A percentile compares a stretch with the other conserved stretches of the same genome.
phyloP scores from a whole-genome alignment of 2,329 filamentous ascomycete species.

The Penicillium sp. region DNA sequence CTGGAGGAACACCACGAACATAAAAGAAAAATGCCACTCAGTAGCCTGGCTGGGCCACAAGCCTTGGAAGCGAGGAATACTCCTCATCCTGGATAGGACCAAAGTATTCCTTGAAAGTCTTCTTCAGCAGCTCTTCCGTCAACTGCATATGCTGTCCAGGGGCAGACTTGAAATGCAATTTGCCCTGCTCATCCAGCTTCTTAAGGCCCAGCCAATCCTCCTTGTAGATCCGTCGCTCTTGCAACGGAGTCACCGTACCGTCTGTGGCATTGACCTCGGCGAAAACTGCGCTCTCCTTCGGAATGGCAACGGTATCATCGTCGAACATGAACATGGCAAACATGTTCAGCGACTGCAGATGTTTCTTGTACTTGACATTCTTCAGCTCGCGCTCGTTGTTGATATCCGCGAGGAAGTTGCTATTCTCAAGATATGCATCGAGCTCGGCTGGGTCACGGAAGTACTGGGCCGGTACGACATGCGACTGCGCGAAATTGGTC shows the following conservation, averaged over 20 bases:
- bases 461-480: constrained; percentile 91
- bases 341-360: constrained; percentile 69
- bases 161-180: constrained; percentile 71
- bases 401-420: constrained; percentile 90
- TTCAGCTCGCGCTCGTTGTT: constrained; percentile 85
- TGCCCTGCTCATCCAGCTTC: constrained; percentile 74
- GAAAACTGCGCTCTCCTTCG: constrained; percentile 91
- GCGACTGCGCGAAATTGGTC: constrained; percentile 73
- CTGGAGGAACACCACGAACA: not conserved
- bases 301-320: constrained; percentile 81
- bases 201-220: constrained; percentile 94
- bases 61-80: constrained; percentile 3
- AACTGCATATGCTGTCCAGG: constrained; percentile 85
- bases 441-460: constrained; percentile 73
- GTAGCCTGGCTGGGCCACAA: constrained; percentile 23
- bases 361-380: constrained; percentile 71
- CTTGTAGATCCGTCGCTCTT: constrained; percentile 71
- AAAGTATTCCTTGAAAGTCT: constrained; percentile 61
- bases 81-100: constrained; percentile 28
- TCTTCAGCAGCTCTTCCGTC: constrained; percentile 63
- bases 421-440: constrained; percentile 72
- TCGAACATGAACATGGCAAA: constrained; percentile 91
- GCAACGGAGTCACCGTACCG: constrained; percentile 64
- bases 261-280: constrained; percentile 74
- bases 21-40: not conserved